Conservation (phyloP, 805 yeast genomes). For the Spathaspora hagerdaliae region DNA sequence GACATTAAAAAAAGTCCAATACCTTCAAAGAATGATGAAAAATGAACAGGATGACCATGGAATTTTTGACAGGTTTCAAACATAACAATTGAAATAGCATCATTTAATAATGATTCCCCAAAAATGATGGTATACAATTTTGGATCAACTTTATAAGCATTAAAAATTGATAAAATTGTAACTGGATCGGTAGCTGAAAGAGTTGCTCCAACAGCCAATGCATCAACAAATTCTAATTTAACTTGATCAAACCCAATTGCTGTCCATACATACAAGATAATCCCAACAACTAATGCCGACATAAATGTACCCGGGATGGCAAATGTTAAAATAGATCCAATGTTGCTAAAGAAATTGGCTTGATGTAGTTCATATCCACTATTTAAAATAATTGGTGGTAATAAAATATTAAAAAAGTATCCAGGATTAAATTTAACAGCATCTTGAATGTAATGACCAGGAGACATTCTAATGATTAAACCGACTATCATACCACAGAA, state of each 20-base stretch:
- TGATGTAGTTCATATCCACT: constrained; percentile 97
- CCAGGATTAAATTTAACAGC: constrained; percentile 93
- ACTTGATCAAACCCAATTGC: constrained; percentile 87
- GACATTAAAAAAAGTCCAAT: constrained; percentile 89
- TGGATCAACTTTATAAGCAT: constrained; percentile 97
- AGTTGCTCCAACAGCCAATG: constrained; percentile 95
- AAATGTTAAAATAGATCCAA: constrained; percentile 84
- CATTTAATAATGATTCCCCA: constrained; percentile 93
- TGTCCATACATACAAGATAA: constrained; percentile 84
- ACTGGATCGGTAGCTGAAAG: constrained; percentile 98
- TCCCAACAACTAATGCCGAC: constrained; percentile 87
- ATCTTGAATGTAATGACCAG: constrained; percentile 96
- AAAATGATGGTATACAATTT: constrained; percentile 94
- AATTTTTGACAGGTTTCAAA: constrained; percentile 97
- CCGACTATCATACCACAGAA: constrained; percentile 98
- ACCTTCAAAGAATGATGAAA: constrained; percentile 86
- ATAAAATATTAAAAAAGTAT: constrained; percentile 86
- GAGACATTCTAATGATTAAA: constrained; percentile 78
- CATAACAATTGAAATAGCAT: constrained; percentile 98
- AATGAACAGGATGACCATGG: constrained; percentile 73
- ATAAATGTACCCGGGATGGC: constrained; percentile 97
- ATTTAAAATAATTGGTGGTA: constrained; percentile 94
- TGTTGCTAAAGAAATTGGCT: constrained; percentile 88
- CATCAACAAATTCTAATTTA: constrained; percentile 90
- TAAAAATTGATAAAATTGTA: constrained; percentile 91